Evolutionary conservation across 306 rosid species (phyloP), one percentile per base, ranked within the genome.

Genomic region (Cucurbita moschata): DNA sequence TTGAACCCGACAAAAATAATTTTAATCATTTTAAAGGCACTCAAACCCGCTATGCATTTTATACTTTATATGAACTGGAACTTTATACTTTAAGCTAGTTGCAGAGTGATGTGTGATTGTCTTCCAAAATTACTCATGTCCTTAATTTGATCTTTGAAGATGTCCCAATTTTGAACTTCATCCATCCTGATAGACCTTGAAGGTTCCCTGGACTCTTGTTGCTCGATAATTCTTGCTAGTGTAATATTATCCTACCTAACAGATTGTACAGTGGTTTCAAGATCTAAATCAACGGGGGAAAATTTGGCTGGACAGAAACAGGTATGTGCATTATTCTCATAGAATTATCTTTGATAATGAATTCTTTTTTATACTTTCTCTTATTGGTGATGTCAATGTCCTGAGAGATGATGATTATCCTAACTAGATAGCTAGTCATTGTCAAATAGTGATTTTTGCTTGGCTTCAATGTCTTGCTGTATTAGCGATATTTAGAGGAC

Each of bases 271-370:
- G 13, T n/a, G 5, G 56, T 6, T 70, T 70, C 59, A 5, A 14
- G 46, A 70, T 70, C 44, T 8, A 1, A 44, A 15, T 70, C 59
- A 70, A 50, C 15, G 59, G 8, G 35, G 16, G 74, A 51, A 50
- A 50, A 15, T 50, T 70, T 70, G 18, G 74, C 59, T 50, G 46
- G 21, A 26, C 59, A 70, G 60, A 70, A 69, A 35, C 74, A 49
- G 74, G 74, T 70, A 49, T 35, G 74, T 51, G 59, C 30, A 70
- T 70, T 14, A 70, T 70, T 70, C 44, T 50, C 60, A 30, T 68
- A 43, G 50, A 8, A 42, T 65, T 42, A 42, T 64, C 8, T 67
- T 49, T 47, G 23, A 7, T 30, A 50, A 26, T 43, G n/a, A 68
- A 47, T 68, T 12, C 23, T 43, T 18, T 38, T 64, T 4, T 19